phyloP scores from a whole-genome alignment of 2,329 filamentous ascomycete species.

The Talaromyces piceae region DNA sequence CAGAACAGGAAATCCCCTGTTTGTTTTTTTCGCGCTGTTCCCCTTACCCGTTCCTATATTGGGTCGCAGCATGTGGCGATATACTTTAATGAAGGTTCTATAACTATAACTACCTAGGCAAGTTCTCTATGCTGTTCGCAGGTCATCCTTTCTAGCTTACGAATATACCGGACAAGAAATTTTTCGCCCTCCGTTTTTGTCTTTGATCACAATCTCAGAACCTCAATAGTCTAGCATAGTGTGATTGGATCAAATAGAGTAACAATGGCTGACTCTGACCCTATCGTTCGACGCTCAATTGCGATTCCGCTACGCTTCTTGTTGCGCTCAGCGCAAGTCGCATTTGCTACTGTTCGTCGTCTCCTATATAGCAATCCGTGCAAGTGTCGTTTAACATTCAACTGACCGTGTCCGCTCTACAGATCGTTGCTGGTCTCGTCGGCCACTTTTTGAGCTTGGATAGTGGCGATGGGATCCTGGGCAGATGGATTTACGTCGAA shows the following conservation, averaged over 20 bases:
- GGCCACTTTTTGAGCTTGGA: constrained; percentile 54
- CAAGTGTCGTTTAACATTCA: constrained; percentile 19
- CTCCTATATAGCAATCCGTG: constrained; percentile 11
- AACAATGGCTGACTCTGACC: not conserved
- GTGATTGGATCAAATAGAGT: not conserved
- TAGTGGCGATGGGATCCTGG: constrained; percentile 41
- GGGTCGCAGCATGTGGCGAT: no score
- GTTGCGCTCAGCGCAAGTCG: constrained; percentile 46
- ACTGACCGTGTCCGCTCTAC: not conserved
- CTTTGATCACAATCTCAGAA: no score
- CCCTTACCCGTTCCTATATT: no score
- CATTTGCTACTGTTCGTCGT: constrained; percentile 56
- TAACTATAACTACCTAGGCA: no score
- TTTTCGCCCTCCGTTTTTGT: no score
- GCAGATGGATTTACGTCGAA: constrained; percentile 67
- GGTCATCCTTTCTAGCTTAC: no score
- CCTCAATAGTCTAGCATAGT: not conserved
- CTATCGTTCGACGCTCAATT: not conserved
- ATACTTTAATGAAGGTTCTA: no score
- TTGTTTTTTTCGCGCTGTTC: no score
- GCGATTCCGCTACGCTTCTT: not conserved
- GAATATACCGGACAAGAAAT: no score
- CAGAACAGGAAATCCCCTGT: no score
- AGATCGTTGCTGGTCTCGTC: constrained; percentile 59
- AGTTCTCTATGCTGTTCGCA: no score